phyloP scores from a whole-genome alignment of 164 flowering plant genomes.

The Litsea cubeba region DNA sequence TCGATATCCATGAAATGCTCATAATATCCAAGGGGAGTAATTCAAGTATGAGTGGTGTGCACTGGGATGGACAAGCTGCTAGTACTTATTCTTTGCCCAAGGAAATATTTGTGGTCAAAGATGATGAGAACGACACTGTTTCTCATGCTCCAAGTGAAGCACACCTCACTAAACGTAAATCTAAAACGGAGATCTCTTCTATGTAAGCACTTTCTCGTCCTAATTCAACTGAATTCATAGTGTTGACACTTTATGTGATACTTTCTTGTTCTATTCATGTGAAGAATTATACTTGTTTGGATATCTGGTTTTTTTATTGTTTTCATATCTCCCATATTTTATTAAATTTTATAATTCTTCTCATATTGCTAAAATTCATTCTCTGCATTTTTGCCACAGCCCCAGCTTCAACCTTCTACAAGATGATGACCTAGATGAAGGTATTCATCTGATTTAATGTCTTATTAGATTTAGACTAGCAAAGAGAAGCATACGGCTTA shows the following conservation, averaged over 20 bases:
- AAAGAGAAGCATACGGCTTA: background rate
- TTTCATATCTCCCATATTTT: background rate
- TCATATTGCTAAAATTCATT: background rate
- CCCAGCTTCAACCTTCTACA: conserved; percentile 74
- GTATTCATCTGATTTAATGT: conserved; percentile 22
- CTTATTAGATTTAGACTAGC: background rate
- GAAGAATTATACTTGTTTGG: background rate
- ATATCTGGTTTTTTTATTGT: background rate
- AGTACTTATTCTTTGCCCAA: conserved; percentile 27
- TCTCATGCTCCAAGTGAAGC: conserved; percentile 23
- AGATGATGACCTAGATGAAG: conserved; percentile 65
- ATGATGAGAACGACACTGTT: conserved; percentile 23
- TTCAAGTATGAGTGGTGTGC: conserved; percentile 18
- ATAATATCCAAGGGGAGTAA: conserved; percentile 27
- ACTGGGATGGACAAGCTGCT: conserved; percentile 20
- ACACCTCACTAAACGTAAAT: conserved; percentile 13
- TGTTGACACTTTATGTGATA: background rate
- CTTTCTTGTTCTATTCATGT: background rate
- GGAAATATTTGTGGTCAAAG: conserved; percentile 45
- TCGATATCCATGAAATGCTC: conserved; percentile 66
- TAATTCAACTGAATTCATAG: background rate
- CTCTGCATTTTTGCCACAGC: conserved; percentile 36
- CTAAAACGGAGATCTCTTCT: conserved; percentile 21
- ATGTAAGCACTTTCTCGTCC: conserved; percentile 37
- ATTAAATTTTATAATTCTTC: background rate